Base-by-base conservation (phyloP, 2,329 filamentous ascomycete genomes). In the Pyricularia sp. region DNA sequence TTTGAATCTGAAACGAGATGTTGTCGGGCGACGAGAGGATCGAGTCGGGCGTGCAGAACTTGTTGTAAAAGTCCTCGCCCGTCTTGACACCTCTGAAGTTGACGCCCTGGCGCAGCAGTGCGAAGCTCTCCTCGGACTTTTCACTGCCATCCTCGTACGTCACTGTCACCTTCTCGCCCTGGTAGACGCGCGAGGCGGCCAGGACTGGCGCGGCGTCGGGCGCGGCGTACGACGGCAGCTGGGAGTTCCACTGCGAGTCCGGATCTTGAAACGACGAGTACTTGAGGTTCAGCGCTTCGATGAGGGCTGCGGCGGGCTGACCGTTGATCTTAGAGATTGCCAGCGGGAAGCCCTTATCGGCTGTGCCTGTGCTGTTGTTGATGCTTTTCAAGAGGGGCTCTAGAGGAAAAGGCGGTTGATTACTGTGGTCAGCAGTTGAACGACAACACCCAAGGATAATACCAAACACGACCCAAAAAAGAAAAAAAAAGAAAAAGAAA, bases 271-370 rank as follows among this genome's bases (percentile, higher is more conserved):
- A 78, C 0, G 30, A 26, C 7, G 75, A 72, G 0, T 80, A 79
- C 0, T 73, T 75, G 70, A 82, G 80, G 4, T 84, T 72, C 1
- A 81, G 72, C 9, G 81, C 78, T 75, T 73, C 73, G 23, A 83
- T 76, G 50, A 81, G 84, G 0, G 75, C 72, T 0, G 75, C 73
- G 1, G 75, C 75, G 31, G 76, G 73, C 10, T 72, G 67, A 36
- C 75, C 75, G 66, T 77, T 76, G 73, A 77, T 77, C 30, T 71
- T 70, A 14, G 70, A 71, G 14, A 78, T 72, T 10, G 68, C 61
- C 9, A 71, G 70, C 4, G 75, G 74, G 7, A 73, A 63, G 20
- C 11, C 12, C 14, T 26, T 33, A 30, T 17, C 1, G 31, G 31
- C 64, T 11, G 31, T 26, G 64, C 64, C 64, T 23, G 42, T 50